Conservation (phyloP, 352 stramenopile species). For the Globisporangium alternatum region DNA sequence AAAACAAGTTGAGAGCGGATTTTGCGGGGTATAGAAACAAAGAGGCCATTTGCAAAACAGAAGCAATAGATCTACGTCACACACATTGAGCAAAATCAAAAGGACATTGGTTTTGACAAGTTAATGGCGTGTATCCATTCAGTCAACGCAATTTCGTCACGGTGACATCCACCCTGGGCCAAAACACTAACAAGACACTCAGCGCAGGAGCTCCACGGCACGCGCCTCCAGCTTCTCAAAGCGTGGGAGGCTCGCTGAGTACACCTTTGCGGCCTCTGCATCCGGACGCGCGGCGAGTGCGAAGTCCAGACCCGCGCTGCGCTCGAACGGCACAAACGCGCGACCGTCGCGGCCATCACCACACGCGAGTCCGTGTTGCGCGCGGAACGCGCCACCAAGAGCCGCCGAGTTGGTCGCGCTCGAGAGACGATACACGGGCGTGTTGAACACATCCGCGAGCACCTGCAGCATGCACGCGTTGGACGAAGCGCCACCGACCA, state of each 20-base stretch:
- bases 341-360: neutral
- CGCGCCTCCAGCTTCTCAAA: constrained; percentile 41
- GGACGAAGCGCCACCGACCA: constrained; percentile 55
- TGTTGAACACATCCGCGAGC: constrained; percentile 58
- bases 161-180: neutral
- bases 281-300: constrained; percentile 33
- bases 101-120: neutral
- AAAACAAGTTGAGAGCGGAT: neutral
- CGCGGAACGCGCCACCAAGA: constrained; percentile 47
- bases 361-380: constrained; percentile 38
- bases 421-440: constrained; percentile 42
- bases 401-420: constrained; percentile 48
- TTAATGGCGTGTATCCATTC: neutral
- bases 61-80: no score
- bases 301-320: constrained; percentile 35
- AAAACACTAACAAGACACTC: neutral
- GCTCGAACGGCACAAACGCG: constrained; percentile 36
- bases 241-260: constrained; percentile 30
- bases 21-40: neutral
- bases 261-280: constrained; percentile 23
- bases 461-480: constrained; percentile 59
- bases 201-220: constrained; percentile 23
- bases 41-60: neutral
- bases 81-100: neutral
- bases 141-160: neutral